Percentiles rank a stretch among this genome's conserved stretches.
Conservation (phyloP, 768 basidiomycete species). For the Amanita phalloides region DNA sequence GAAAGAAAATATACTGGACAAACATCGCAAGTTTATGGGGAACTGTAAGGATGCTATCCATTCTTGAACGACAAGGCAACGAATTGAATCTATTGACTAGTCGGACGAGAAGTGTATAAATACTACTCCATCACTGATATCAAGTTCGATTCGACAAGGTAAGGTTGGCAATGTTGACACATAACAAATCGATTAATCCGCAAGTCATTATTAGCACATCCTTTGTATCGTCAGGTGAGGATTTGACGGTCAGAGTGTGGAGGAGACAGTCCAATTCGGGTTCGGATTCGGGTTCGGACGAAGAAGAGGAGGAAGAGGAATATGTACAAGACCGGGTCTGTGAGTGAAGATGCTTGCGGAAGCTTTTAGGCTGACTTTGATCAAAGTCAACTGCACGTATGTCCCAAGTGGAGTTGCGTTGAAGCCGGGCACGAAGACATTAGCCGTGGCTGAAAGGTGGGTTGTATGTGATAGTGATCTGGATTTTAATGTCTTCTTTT, state of each 20-base stretch:
- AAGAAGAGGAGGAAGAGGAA: slow-evolving; percentile 7
- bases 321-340: slow-evolving; percentile 3
- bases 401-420: slow-evolving; percentile 35
- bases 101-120: slow-evolving; percentile 16
- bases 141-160: slow-evolving; percentile 42
- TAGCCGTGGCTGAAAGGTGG: slow-evolving; percentile 34
- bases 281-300: slow-evolving; percentile 1
- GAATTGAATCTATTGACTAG: slow-evolving; percentile 7
- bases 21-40: slow-evolving; percentile 10
- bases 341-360: not conserved
- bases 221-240: slow-evolving; percentile 39
- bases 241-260: slow-evolving; percentile 34
- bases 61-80: not conserved
- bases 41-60: slow-evolving; percentile 4
- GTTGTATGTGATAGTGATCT: not conserved
- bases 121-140: slow-evolving; percentile 48
- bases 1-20: slow-evolving; percentile 11
- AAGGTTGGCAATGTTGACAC: slow-evolving; percentile 7
- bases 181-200: not conserved
- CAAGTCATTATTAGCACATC: slow-evolving; percentile 19
- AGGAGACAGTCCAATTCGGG: slow-evolving; percentile 5
- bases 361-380: not conserved
- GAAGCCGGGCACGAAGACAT: slow-evolving; percentile 25
- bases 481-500: slow-evolving; percentile 1
- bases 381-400: slow-evolving; percentile 9